A percentile compares a stretch with the other conserved stretches of the same genome.
Evolutionary conservation across 192 early-diverging fungal genomes (phyloP).

Genomic region (Chytriomyces hyalinus): DNA sequence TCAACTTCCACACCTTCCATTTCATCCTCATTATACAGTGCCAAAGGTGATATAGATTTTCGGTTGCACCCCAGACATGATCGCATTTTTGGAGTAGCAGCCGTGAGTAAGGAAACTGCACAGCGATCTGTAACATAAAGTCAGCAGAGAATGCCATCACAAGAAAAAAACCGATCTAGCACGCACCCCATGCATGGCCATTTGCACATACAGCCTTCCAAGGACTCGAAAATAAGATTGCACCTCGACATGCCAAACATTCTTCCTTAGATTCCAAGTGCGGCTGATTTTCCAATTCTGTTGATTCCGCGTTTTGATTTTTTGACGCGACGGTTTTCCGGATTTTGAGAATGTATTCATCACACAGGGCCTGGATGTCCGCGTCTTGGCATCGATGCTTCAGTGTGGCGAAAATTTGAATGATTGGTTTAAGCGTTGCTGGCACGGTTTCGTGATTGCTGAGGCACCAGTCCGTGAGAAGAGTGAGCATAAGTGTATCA

Average conservation of each 20-base stretch:
- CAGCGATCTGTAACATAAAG: conserved; percentile 27
- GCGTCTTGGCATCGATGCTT: conserved; percentile 8
- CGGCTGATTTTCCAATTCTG: neutral
- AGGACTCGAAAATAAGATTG: conserved; percentile 15
- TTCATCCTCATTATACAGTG: neutral
- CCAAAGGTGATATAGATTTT: conserved; percentile 15
- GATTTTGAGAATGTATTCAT: conserved; percentile 22
- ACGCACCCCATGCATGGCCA: conserved; percentile 36
- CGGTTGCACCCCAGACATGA: conserved; percentile 29
- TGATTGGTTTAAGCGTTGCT: neutral
- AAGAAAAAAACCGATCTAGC: neutral
- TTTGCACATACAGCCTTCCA: conserved; percentile 32
- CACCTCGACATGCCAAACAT: conserved; percentile 27
- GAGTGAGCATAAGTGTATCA: conserved; percentile 26
- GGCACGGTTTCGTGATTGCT: neutral
- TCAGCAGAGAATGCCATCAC: neutral
- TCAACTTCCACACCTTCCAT: neutral
- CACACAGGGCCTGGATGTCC: neutral
- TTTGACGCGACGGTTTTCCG: neutral
- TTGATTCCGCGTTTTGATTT: neutral
- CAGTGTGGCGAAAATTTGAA: conserved; percentile 10
- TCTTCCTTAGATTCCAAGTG: conserved; percentile 14
- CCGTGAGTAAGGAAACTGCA: conserved; percentile 29
- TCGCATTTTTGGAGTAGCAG: conserved; percentile 30
- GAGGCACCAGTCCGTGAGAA: conserved; percentile 23